Evolutionary conservation across 148 eudicot species (phyloP).

Genomic region (Chenopodium album): DNA sequence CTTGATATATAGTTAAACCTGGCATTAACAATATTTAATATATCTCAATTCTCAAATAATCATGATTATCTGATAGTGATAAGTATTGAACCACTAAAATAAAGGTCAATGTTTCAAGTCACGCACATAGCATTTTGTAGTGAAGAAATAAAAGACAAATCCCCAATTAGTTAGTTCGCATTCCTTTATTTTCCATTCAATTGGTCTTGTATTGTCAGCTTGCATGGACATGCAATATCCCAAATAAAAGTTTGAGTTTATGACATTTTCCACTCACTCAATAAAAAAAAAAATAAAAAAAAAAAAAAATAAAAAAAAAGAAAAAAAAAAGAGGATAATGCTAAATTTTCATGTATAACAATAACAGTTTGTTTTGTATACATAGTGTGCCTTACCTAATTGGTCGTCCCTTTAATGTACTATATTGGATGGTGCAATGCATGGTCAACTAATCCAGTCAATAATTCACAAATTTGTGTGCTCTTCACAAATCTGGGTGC

Average conservation of each 20-base stretch:
- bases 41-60: too few relatives aligned
- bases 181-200: not conserved
- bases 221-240: not conserved
- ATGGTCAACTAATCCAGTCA: not conserved
- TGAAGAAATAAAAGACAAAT: not conserved
- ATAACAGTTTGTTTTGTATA: not conserved
- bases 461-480: too few relatives aligned
- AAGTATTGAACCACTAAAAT: conserved; percentile 23
- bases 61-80: conserved; percentile 20
- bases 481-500: too few relatives aligned
- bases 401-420: too few relatives aligned
- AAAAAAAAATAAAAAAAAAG: too few relatives aligned
- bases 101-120: not conserved
- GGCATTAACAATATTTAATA: too few relatives aligned
- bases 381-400: too few relatives aligned
- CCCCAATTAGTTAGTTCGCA: not conserved
- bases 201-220: not conserved
- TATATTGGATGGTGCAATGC: too few relatives aligned
- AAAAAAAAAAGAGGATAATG: not conserved
- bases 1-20: too few relatives aligned
- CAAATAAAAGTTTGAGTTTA: not conserved
- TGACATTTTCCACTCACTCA: not conserved
- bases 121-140: conserved; percentile 3
- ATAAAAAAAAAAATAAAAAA: too few relatives aligned
- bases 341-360: not conserved